A percentile compares a stretch with the other conserved stretches of the same genome.
These are phyloP conservation scores for Zasmidium cellare DNA, from an alignment of 2,329 filamentous ascomycete species.

Conservation along the genomic window DNA sequence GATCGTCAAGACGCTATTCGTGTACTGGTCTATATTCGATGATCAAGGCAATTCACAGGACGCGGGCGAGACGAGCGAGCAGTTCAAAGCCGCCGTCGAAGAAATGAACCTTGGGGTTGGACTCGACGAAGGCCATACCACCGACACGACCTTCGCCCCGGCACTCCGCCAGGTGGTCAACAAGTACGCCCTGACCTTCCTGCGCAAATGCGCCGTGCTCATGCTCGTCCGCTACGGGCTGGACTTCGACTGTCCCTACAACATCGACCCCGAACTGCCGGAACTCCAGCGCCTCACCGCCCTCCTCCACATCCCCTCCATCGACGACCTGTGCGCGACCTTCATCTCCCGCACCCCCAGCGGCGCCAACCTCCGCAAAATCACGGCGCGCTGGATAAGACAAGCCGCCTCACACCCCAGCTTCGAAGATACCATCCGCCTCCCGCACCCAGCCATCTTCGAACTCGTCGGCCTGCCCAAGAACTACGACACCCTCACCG, in stretches of 20 bases:
- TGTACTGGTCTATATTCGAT: constrained; percentile 43
- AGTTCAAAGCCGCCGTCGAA: background rate
- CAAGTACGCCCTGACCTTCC: constrained; percentile 85
- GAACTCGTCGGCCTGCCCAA: constrained; percentile 90
- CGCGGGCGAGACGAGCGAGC: background rate
- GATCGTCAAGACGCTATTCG: constrained; percentile 75
- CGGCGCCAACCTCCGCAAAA: constrained; percentile 44
- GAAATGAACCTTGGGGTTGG: background rate
- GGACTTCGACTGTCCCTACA: constrained; percentile 70
- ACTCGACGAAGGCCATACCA: background rate
- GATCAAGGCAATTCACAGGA: background rate
- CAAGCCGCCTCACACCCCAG: constrained; percentile 42
- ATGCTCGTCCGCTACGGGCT: constrained; percentile 87
- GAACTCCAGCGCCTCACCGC: constrained; percentile 82
- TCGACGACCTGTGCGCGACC: constrained; percentile 74
- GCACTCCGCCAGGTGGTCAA: constrained; percentile 52
- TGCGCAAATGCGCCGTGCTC: constrained; percentile 81
- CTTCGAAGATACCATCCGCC: constrained; percentile 39
- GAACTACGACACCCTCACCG: constrained; percentile 88
- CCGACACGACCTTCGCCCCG: constrained; percentile 10
- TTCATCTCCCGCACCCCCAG: constrained; percentile 46
- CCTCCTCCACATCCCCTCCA: constrained; percentile 70
- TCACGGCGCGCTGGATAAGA: constrained; percentile 71
- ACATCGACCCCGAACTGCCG: constrained; percentile 28
- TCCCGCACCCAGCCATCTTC: constrained; percentile 86